Conservation (phyloP, 2,329 filamentous ascomycete species). For the Aspergillus chevalieri region DNA sequence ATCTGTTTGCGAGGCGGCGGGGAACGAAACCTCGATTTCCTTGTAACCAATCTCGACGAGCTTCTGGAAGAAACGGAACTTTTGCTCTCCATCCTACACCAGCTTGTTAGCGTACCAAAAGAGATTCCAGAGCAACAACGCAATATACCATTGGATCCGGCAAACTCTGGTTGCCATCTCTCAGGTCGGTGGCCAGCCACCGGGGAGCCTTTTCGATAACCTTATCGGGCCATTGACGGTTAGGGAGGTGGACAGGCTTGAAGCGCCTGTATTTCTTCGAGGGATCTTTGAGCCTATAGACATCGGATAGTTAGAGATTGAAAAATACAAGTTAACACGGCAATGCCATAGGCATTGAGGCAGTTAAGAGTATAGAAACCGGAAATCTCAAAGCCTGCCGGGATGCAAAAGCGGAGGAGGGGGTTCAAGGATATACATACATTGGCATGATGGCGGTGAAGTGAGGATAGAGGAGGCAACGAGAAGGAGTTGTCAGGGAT, state of each 20-base stretch:
- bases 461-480: slow-evolving; percentile 2
- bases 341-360: not conserved
- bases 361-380: not conserved
- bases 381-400: not conserved
- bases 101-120: not conserved
- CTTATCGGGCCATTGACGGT: slow-evolving; percentile 71
- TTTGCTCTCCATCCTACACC: slow-evolving; percentile 79
- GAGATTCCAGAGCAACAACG: not conserved
- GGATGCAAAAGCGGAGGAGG: not conserved
- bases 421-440: slow-evolving; percentile 18
- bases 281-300: slow-evolving; percentile 42
- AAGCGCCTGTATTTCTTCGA: slow-evolving; percentile 45
- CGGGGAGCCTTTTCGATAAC: slow-evolving; percentile 76
- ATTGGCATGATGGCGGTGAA: slow-evolving; percentile 30
- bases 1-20: slow-evolving; percentile 88
- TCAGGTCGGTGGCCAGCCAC: slow-evolving; percentile 82
- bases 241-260: slow-evolving; percentile 43
- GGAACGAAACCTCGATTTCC: slow-evolving; percentile 95
- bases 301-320: not conserved
- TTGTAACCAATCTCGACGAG: slow-evolving; percentile 89
- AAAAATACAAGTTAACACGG: not conserved
- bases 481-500: not conserved
- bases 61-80: slow-evolving; percentile 94
- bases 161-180: slow-evolving; percentile 92
- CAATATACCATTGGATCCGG: slow-evolving; percentile 78